phyloP scores from a whole-genome alignment of 2,329 filamentous ascomycete species.

The Dactylonectria macrodidyma region DNA sequence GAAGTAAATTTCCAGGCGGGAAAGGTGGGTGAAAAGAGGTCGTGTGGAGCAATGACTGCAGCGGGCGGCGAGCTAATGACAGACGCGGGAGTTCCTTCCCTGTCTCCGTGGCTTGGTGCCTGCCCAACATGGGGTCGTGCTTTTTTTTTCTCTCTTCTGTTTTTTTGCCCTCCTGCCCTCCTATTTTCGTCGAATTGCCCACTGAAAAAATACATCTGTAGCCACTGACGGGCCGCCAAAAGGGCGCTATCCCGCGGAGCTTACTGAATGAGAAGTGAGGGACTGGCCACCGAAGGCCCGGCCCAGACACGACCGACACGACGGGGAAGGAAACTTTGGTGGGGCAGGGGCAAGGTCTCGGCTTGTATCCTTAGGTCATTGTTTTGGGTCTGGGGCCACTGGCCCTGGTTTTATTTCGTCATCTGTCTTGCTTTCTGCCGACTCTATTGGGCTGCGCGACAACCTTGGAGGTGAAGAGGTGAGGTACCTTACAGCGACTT shows the following conservation, averaged over 20 bases:
- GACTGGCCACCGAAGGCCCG: not conserved
- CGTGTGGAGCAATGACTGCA: conserved; percentile 5
- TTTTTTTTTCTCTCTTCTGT: conserved; percentile 6
- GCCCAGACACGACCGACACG: not conserved
- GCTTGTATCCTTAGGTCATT: conserved; percentile 33
- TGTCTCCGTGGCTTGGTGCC: conserved; percentile 16
- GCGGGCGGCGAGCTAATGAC: conserved; percentile 4
- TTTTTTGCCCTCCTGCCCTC: not conserved
- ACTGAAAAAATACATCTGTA: not conserved
- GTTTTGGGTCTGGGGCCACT: conserved; percentile 32
- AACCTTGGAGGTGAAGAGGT: too few species aligned
- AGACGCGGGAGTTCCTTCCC: conserved; percentile 9
- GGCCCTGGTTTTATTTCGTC: conserved; percentile 44
- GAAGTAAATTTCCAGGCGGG: conserved; percentile 29
- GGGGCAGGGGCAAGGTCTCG: conserved; percentile 39
- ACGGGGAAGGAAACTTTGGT: conserved; percentile 5
- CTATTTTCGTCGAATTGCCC: not conserved
- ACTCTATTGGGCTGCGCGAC: not conserved
- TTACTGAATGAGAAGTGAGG: not conserved
- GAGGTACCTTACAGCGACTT: conserved; percentile 6
- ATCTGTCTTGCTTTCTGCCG: conserved; percentile 24
- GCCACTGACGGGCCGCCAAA: not conserved
- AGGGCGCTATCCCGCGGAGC: not conserved
- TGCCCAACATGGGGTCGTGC: conserved; percentile 28
- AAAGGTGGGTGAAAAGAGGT: conserved; percentile 15